A percentile compares a stretch with the other conserved stretches of the same genome.
Evolutionary conservation across 306 rosid species (phyloP).

Genomic region (Parietaria judaica): DNA sequence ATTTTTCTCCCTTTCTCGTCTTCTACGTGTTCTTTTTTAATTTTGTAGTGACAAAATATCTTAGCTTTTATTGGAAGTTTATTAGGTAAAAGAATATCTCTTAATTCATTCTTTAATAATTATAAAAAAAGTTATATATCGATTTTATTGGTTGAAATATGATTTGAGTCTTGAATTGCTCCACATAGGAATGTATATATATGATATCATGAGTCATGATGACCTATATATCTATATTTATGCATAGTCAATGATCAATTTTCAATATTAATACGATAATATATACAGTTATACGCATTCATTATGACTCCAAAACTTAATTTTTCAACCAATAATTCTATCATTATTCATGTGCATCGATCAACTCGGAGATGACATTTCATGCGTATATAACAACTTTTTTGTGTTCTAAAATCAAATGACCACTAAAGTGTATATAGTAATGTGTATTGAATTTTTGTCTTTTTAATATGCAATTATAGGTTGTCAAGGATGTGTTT

Average conservation of each 20-base stretch:
- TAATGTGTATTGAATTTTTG: not conserved
- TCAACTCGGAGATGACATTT: conserved; percentile 9
- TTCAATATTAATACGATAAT: not conserved
- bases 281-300: not conserved
- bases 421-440: not conserved
- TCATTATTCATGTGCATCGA: not conserved
- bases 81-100: not conserved
- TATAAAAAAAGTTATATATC: no score
- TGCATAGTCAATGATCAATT: not conserved
- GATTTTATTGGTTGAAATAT: no score
- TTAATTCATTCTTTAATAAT: no score
- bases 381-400: conserved; percentile 4
- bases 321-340: not conserved
- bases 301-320: not conserved
- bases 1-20: no score
- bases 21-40: no score
- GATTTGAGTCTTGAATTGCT: no score
- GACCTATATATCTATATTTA: no score
- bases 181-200: no score
- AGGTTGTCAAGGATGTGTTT: not conserved
- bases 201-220: no score
- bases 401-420: not conserved
- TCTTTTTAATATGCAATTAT: not conserved
- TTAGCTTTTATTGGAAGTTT: not conserved
- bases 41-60: not conserved